Evolutionary conservation across 2,329 filamentous ascomycete species (phyloP).

Genomic region (Scedosporium apiospermum): DNA sequence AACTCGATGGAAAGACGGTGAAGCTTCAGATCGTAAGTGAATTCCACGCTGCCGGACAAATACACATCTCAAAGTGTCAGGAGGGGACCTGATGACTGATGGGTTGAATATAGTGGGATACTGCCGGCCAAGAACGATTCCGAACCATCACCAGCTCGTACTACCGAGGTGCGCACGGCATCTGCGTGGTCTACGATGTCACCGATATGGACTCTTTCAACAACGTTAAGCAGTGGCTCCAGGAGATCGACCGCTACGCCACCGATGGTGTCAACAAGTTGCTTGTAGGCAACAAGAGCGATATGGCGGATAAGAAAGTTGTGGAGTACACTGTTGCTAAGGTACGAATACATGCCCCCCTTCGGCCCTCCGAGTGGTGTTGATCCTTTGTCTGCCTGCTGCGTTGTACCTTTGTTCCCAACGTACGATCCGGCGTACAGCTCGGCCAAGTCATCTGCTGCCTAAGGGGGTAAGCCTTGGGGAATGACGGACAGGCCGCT

Average conservation of each 20-base stretch:
- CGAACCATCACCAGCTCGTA: slow-evolving; percentile 99
- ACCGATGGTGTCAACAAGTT: slow-evolving; percentile 99
- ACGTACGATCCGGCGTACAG: not conserved
- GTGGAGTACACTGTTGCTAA: slow-evolving; percentile 99
- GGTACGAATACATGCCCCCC: slow-evolving; percentile 44
- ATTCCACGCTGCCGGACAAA: not conserved
- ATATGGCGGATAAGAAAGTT: slow-evolving; percentile 99
- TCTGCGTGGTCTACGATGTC: slow-evolving; percentile 99
- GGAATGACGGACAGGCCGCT: not conserved
- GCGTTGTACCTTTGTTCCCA: not conserved
- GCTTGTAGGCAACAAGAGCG: slow-evolving; percentile 98
- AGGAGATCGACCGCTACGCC: slow-evolving; percentile 98
- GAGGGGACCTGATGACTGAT: not conserved
- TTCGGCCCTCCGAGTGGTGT: not conserved
- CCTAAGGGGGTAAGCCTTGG: not conserved
- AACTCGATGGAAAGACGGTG: slow-evolving; percentile 98
- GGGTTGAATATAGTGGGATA: slow-evolving; percentile 70
- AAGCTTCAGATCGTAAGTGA: slow-evolving; percentile 93
- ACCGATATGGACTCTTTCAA: slow-evolving; percentile 99
- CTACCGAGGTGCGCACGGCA: slow-evolving; percentile 97
- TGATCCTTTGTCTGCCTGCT: slow-evolving; percentile 1
- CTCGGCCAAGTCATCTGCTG: not conserved
- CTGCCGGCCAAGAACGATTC: slow-evolving; percentile 98
- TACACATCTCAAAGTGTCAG: not conserved
- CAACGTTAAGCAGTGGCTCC: slow-evolving; percentile 99